phyloP scores from a whole-genome alignment of 1,284 basidiomycete genomes.

The Cryptococcus sp. region DNA sequence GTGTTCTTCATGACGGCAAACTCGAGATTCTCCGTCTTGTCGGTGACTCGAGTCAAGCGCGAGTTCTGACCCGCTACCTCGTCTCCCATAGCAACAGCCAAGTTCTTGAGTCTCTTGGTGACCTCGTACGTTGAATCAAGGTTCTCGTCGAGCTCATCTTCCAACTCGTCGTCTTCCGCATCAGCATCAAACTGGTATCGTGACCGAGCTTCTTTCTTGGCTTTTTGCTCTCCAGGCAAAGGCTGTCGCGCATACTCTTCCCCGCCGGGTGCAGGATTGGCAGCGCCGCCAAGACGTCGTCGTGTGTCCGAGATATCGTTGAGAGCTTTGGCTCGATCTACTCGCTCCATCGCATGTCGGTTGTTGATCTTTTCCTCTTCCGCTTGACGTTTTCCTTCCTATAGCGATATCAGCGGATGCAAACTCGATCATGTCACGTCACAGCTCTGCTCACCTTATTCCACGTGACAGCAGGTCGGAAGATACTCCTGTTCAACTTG shows the following conservation, averaged over 20 bases:
- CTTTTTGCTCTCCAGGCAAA: slow-evolving; percentile 38
- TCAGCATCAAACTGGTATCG: slow-evolving; percentile 87
- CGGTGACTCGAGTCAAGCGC: slow-evolving; percentile 50
- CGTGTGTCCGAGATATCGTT: slow-evolving; percentile 83
- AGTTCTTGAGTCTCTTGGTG: slow-evolving; percentile 77
- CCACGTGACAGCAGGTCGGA: slow-evolving; percentile 84
- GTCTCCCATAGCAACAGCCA: slow-evolving; percentile 67
- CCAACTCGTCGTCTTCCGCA: slow-evolving; percentile 87
- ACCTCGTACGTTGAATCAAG: slow-evolving; percentile 83
- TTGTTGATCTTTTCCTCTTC: slow-evolving; percentile 84
- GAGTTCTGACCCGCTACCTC: slow-evolving; percentile 52
- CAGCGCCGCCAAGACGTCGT: slow-evolving; percentile 75
- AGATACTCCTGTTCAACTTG: slow-evolving; percentile 76
- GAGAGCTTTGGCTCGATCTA: slow-evolving; percentile 81
- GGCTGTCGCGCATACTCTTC: slow-evolving; percentile 20
- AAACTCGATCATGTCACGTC: neutral
- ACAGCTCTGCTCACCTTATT: slow-evolving; percentile 63
- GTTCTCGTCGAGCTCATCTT: slow-evolving; percentile 81
- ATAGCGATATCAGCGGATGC: slow-evolving; percentile 12
- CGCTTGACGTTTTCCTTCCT: slow-evolving; percentile 80
- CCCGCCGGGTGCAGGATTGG: slow-evolving; percentile 54
- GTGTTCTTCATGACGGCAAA: slow-evolving; percentile 52
- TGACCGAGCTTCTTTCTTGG: slow-evolving; percentile 69
- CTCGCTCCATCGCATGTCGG: slow-evolving; percentile 86
- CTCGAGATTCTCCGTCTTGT: slow-evolving; percentile 54